Conservation (phyloP, 441 rosid species). For the Jatropha podagrica region DNA sequence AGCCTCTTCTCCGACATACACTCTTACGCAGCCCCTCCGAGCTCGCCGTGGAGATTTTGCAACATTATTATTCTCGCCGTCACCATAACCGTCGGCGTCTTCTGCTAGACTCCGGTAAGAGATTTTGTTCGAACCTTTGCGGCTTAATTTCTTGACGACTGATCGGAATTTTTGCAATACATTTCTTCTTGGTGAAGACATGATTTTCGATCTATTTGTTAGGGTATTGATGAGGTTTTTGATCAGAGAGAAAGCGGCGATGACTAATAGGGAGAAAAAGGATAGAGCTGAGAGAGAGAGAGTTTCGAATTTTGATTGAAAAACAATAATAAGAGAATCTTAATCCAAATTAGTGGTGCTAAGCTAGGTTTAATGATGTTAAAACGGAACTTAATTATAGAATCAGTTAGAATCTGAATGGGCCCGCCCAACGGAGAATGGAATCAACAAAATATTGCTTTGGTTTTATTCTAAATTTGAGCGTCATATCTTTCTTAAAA, state of each 20-base stretch:
- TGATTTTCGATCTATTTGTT: not conserved
- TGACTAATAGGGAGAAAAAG: not conserved
- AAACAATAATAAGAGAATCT: no score
- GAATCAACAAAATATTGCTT: no score
- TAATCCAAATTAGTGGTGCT: no score
- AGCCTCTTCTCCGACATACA: slow-evolving; percentile 1
- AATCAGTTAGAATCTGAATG: not conserved
- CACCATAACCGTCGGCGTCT: not conserved
- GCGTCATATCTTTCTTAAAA: no score
- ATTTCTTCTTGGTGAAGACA: not conserved
- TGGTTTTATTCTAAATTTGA: no score
- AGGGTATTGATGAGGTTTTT: not conserved
- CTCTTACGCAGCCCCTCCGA: not conserved
- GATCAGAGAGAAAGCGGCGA: no score
- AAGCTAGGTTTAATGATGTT: not conserved
- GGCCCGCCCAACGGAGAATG: no score
- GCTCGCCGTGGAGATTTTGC: not conserved
- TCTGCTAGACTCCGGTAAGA: not conserved
- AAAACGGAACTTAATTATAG: not conserved
- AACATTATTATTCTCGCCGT: not conserved
- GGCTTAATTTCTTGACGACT: not conserved
- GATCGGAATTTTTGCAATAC: not conserved
- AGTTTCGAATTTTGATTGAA: no score
- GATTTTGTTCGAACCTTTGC: not conserved
- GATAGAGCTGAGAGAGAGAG: not conserved